phyloP scores from a whole-genome alignment of 1,284 basidiomycete genomes.

The Irpex sp. region DNA sequence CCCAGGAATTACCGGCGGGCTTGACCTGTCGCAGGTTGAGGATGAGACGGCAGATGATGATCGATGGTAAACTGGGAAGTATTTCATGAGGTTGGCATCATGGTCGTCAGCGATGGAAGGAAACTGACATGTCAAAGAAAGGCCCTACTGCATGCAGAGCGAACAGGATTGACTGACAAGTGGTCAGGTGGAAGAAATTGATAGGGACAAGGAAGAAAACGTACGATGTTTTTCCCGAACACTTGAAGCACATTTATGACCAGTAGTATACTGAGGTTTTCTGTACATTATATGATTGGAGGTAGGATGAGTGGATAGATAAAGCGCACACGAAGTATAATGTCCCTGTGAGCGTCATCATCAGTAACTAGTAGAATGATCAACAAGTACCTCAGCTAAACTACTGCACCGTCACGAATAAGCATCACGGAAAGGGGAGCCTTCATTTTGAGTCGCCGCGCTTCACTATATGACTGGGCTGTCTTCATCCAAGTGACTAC shows the following conservation, averaged over 20 bases:
- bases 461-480: neutral
- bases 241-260: too few species aligned
- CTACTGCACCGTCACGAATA: neutral
- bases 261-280: neutral
- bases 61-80: neutral
- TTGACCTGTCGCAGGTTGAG: neutral
- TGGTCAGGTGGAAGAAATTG: neutral
- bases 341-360: neutral
- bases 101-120: neutral
- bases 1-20: neutral
- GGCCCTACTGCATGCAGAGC: neutral
- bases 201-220: neutral
- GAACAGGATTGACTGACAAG: neutral
- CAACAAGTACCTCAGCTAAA: too few species aligned
- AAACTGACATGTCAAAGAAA: neutral
- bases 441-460: neutral
- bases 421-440: neutral
- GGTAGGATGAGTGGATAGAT: neutral
- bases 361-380: too few species aligned
- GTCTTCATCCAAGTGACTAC: neutral
- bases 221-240: too few species aligned
- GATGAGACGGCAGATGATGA: neutral
- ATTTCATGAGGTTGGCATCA: too few species aligned
- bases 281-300: too few species aligned
- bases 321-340: neutral